These are phyloP conservation scores for Aspergillus ruber DNA, from an alignment of 2,329 filamentous ascomycete species.

Conservation along the genomic window DNA sequence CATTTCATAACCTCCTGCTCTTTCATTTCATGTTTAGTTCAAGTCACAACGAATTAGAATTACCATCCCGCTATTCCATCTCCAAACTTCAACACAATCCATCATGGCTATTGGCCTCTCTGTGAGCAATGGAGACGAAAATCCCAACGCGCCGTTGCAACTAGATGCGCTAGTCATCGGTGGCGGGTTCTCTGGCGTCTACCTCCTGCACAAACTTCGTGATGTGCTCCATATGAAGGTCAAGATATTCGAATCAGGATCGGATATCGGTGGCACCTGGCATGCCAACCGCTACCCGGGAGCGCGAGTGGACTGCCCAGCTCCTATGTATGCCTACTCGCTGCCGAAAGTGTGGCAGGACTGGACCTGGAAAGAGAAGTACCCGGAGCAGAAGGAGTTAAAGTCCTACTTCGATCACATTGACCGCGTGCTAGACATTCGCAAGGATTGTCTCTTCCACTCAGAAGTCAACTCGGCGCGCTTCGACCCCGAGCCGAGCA, in stretches of 20 bases:
- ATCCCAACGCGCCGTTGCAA: no score
- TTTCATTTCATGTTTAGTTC: no score
- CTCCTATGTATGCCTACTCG: not conserved
- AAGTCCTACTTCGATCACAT: slow-evolving; percentile 43
- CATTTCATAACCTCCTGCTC: no score
- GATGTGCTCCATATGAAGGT: slow-evolving; percentile 7
- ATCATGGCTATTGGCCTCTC: no score
- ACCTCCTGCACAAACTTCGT: slow-evolving; percentile 8
- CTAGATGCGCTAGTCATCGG: slow-evolving; percentile 9
- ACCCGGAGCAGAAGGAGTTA: slow-evolving; percentile 30
- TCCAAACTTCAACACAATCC: no score
- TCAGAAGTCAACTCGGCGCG: slow-evolving; percentile 36
- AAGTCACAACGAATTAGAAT: no score
- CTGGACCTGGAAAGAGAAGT: slow-evolving; percentile 37
- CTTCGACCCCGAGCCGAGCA: no score
- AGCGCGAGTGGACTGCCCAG: slow-evolving; percentile 7
- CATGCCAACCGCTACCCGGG: slow-evolving; percentile 11
- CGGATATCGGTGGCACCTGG: slow-evolving; percentile 10
- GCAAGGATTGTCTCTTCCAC: slow-evolving; percentile 41
- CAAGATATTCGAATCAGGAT: slow-evolving; percentile 9
- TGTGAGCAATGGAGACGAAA: no score
- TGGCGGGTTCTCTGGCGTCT: slow-evolving; percentile 11
- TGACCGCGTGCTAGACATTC: slow-evolving; percentile 37
- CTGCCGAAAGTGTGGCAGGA: slow-evolving; percentile 40
- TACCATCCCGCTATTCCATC: no score